Evolutionary conservation across 2,329 filamentous ascomycete genomes (phyloP), one percentile per base, ranked within the genome.

Genomic region (Exophiala sp.): DNA sequence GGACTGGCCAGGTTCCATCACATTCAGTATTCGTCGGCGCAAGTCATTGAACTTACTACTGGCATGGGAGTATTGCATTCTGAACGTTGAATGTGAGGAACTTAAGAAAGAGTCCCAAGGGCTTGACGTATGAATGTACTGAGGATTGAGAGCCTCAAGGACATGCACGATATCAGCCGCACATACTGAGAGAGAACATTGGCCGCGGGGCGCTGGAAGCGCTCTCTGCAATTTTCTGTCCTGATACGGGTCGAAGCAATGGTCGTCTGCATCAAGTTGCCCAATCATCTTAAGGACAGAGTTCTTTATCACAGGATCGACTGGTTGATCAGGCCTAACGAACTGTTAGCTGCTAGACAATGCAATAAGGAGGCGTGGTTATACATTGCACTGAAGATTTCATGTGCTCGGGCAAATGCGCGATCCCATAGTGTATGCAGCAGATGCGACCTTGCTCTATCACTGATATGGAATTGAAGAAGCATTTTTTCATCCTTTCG

Each of bases 381-480:
- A 10, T 41, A 41, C 38, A 41, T 24, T 24, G 43, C 23, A 9
- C 34, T 16, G 38, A 22, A 30, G 11, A 41, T 16, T 24, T 62
- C 76, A 88, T 86, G 81, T 10, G 91, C 87, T 57, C 87, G 78
- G 62, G 86, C 83, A 64, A 90, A 85, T 43, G 87, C 85, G 55
- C 85, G 82, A 65, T 86, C 81, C 48, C 86, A 88, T 49, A 96
- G 84, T 64, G 91, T 85, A 55, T 78, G 76, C 50, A 82, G 70
- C 42, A 83, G 76, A 57, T 76, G 90, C 62, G 95, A 86, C 37
- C 93, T 81, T 35, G 88, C 89, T 68, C 91, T 88, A 60, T 94
- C 88, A 43, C 86, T 90, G 61, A 97, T 88, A 70, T 95, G 88
- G 66, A 95, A 91, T 62, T 95, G 88, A 49, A 88, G 79, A 73